Base-by-base conservation (phyloP, 805 yeast genomes). In the Kodamaea sagamina region DNA sequence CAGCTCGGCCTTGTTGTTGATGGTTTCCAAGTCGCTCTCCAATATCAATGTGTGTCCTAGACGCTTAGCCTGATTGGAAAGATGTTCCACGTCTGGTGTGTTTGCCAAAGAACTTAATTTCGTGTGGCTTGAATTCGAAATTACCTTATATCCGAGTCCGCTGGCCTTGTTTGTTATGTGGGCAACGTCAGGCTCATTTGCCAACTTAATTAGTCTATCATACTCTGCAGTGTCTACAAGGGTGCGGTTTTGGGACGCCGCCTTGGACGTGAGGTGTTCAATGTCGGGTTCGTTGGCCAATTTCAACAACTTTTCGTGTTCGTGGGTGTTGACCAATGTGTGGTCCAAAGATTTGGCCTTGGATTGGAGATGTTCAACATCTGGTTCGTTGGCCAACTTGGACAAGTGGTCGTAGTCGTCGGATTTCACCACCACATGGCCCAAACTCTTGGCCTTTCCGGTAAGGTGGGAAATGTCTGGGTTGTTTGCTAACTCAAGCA, bases 181-280 rank as follows among this genome's bases (percentile, higher is more conserved):
- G 1, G 44, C 46, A 9, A 50, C 22, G 24, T 53, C 34, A 10
- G 65, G 65, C 9, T 43, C 27, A 24, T 46, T 26, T 10, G 50
- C 52, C 19, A 37, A 27, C 16, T 36, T 31, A 11, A 17, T 7
- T 29, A 47, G 35, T 9, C 31, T 22, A 10, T 49, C 39, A 31
- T 48, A 46, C 8, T 63, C 61, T 3, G 44, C 47, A 8, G 41
- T 44, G 8, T 54, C 43, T 3, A 67, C 16, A 3, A 55, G 41
- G 5, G 39, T 49, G 36, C 53, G 52, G 11, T 54, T 54, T 26
- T 48, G 48, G 3, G 41, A 19, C 5, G 45, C 47, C 11, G 67
- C 68, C 19, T 54, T 54, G 2, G 44, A 32, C 5, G 31, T 32
- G 13, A 64, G 42, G 24, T 62, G 61, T 2, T 52, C 60, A n/a